Base-by-base conservation (phyloP, 768 basidiomycete genomes). In the Lactarius hengduanensis region DNA sequence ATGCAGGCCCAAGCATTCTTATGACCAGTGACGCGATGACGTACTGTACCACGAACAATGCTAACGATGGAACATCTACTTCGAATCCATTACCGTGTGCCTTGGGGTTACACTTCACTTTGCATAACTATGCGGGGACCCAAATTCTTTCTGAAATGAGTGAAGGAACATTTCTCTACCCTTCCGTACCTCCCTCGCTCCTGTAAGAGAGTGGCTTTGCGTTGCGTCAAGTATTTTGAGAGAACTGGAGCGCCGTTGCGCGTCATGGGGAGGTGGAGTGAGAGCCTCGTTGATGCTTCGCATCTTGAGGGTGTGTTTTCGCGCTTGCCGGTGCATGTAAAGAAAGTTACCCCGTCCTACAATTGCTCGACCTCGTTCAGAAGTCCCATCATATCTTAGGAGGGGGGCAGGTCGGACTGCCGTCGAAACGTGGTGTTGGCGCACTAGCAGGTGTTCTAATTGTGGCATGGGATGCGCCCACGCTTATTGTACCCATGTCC, bases 1-100 rank as follows among this genome's bases (percentile, higher is more conserved):
- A 70, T 92, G 61, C 91, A 92, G 71, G 90, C 89, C 4, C 77
- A 86, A 66, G 89, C 89, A 6, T 93, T 92, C 62, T 67, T 67
- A 63, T 67, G 62, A 67, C 8, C 13, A 34, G 10, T 50, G 43
- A 50, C 30, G n/a, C 13, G 32, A 15, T 57, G 43, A 50, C 30
- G 45, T 47, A 47, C 10, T 47, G 16, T 10, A 11, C 11, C 47
- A 26, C 10, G 22, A 22, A 22, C 47, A 50, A 26, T 13, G 22
- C 47, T n/a, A 22, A 47, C 9, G 10, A 47, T 11, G 5, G 45
- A 47, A 47, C 10, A 20, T 22, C n/a, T 47, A 4, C 9, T 45
- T 22, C 43, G 43, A 10, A 45, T 9, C 9, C 9, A 45, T 45
- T 45, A n/a, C 20, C 4, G n/a, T n/a, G 45, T 4, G 10, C 10